Conservation (phyloP, 192 early-diverging fungal species). For the Helicostylum pulchrum region DNA sequence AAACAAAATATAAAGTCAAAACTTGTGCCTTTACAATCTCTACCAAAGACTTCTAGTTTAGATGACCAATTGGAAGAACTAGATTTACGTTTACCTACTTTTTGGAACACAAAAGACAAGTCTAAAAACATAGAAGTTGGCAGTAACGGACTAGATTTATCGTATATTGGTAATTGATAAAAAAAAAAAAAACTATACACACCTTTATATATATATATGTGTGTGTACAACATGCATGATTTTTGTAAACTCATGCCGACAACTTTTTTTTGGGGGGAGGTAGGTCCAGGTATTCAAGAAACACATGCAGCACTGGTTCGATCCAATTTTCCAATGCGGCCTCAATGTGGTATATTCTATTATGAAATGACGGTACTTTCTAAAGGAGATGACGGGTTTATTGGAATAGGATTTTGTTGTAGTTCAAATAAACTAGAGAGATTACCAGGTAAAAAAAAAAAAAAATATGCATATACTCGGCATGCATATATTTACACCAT, state of each 20-base stretch:
- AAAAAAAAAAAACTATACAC: too few species aligned
- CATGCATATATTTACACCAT: not conserved
- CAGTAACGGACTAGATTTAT: conserved; percentile 36
- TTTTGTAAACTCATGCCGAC: not conserved
- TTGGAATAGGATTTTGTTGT: conserved; percentile 85
- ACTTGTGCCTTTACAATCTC: not conserved
- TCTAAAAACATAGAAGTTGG: conserved; percentile 44
- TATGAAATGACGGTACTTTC: conserved; percentile 82
- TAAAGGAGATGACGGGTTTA: conserved; percentile 90
- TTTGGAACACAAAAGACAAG: conserved; percentile 63
- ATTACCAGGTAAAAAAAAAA: conserved; percentile 69
- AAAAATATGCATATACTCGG: not conserved
- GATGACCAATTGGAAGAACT: conserved; percentile 6
- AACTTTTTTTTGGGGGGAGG: not conserved
- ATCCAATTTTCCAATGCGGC: conserved; percentile 77
- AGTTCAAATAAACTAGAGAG: conserved; percentile 51
- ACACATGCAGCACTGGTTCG: conserved; percentile 78
- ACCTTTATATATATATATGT: too few species aligned
- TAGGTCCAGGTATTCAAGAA: conserved; percentile 51
- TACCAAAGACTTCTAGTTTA: not conserved
- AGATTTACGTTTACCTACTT: conserved; percentile 46
- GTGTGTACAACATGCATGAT: too few species aligned
- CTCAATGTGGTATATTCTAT: conserved; percentile 88
- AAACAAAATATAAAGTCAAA: conserved; percentile 9
- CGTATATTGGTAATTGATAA: conserved; percentile 51